phyloP scores from a whole-genome alignment of 2,329 filamentous ascomycete species.

The Neofusicoccum parvum region DNA sequence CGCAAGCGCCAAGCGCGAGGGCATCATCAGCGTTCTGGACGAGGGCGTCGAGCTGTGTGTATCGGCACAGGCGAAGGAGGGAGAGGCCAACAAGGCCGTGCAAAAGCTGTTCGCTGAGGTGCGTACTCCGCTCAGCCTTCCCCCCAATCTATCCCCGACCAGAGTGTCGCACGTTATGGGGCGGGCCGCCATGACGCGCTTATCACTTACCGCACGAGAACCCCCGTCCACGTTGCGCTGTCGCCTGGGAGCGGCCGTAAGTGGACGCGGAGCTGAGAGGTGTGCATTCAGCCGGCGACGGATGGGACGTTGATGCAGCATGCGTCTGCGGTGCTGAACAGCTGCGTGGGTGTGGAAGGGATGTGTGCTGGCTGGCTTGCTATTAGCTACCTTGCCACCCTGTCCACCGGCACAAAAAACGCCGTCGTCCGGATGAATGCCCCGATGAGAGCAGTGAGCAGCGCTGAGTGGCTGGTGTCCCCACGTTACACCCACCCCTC shows the following conservation, averaged over 20 bases:
- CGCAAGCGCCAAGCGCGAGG: conserved; percentile 62
- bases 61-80: conserved; percentile 65
- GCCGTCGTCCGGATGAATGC: neutral
- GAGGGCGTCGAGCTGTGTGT: conserved; percentile 66
- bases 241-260: neutral
- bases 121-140: conserved; percentile 22
- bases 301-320: neutral
- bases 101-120: conserved; percentile 64
- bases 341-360: too few relatives aligned
- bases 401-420: neutral
- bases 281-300: neutral
- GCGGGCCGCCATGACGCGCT: neutral
- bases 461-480: neutral
- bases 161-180: neutral
- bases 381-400: neutral
- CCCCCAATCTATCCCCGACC: neutral
- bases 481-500: neutral
- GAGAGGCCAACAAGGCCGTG: conserved; percentile 70
- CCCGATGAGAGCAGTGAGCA: neutral
- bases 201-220: neutral
- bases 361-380: too few relatives aligned
- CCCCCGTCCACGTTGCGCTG: neutral
- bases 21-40: conserved; percentile 59
- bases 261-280: neutral
- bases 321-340: neutral